phyloP scores from a whole-genome alignment of 1,284 basidiomycete genomes.

The Rhodotorula sp. region DNA sequence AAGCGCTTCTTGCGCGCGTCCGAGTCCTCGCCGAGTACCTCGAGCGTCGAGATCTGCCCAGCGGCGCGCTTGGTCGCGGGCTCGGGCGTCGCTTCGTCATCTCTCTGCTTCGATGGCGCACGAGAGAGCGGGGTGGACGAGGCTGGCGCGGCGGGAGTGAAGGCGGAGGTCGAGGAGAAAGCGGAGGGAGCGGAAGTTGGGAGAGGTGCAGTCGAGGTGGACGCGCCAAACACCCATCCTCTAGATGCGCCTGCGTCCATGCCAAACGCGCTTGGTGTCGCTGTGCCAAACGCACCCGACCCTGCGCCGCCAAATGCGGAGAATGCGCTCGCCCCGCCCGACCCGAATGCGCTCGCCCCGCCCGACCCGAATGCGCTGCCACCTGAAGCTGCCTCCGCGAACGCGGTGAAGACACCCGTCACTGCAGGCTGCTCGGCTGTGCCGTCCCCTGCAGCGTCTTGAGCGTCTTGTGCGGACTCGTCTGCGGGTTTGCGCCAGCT shows the following conservation, averaged over 20 bases:
- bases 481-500: slow-evolving; percentile 18
- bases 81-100: not conserved
- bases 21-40: slow-evolving; percentile 39
- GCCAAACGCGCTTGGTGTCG: not conserved
- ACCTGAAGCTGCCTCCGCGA: not conserved
- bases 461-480: too few relatives aligned
- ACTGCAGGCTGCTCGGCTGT: not conserved
- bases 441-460: not conserved
- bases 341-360: not conserved
- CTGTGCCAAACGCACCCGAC: not conserved
- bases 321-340: not conserved
- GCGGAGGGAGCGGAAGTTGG: not conserved
- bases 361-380: slow-evolving; percentile 5
- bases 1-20: slow-evolving; percentile 39
- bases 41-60: slow-evolving; percentile 34
- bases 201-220: not conserved
- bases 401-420: slow-evolving; percentile 18
- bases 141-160: not conserved
- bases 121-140: slow-evolving; percentile 2
- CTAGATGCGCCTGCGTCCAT: not conserved
- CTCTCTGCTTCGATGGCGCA: not conserved
- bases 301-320: not conserved
- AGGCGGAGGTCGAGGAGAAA: slow-evolving; percentile 1
- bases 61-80: not conserved
- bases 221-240: not conserved